Conservation (phyloP, 2,329 filamentous ascomycete species). For the Mycosphaerella arachidis region DNA sequence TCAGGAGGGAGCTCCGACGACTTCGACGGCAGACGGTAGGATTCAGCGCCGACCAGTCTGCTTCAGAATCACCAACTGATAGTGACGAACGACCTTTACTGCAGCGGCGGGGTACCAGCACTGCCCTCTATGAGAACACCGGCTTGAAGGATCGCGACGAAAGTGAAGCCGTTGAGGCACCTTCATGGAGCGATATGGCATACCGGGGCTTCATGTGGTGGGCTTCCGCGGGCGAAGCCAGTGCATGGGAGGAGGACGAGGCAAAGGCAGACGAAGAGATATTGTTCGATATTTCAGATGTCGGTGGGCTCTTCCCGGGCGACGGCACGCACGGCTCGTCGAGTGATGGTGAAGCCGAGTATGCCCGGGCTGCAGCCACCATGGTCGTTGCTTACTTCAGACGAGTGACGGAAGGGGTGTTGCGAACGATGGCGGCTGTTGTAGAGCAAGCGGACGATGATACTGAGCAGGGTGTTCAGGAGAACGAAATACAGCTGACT, state of each 20-base stretch:
- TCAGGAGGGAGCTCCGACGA: constrained; percentile 43
- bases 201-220: constrained; percentile 87
- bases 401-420: constrained; percentile 63
- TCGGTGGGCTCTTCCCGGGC: constrained; percentile 17
- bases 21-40: constrained; percentile 34
- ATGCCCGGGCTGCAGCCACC: constrained; percentile 50
- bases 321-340: constrained; percentile 2
- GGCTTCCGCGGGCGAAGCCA: constrained; percentile 75
- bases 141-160: constrained; percentile 23
- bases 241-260: constrained; percentile 52
- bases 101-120: constrained; percentile 22
- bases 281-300: constrained; percentile 39
- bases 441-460: constrained; percentile 47
- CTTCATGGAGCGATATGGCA: constrained; percentile 66
- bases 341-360: constrained; percentile 14
- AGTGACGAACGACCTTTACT: constrained; percentile 15
- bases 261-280: constrained; percentile 47
- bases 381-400: constrained; percentile 78
- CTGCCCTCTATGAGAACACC: constrained; percentile 12
- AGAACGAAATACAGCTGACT: constrained; percentile 46
- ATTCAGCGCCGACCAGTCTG: constrained; percentile 25
- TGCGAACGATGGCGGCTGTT: constrained; percentile 59
- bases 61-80: background rate
- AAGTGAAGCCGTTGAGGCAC: constrained; percentile 48
- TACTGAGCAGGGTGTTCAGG: constrained; percentile 37